Base-by-base conservation (phyloP, 2,329 filamentous ascomycete genomes). In the Diplodia seriata region DNA sequence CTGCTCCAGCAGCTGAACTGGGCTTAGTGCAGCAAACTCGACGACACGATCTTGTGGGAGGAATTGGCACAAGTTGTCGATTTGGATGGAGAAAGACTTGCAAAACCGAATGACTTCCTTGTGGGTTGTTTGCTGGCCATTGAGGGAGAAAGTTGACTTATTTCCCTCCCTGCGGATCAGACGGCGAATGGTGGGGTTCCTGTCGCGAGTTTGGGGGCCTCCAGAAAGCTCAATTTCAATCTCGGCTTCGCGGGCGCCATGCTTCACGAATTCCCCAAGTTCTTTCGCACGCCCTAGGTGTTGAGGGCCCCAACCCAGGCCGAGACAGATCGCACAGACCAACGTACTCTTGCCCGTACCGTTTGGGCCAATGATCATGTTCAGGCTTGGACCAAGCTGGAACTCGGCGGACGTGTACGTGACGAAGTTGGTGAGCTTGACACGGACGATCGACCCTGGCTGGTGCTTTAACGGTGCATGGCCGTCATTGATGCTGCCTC, bases 291-390 rank as follows among this genome's bases (percentile, higher is more conserved):
- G 90, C 18, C 94, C 95, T 18, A 99, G 85, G 74, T 94, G 88
- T 79, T 90, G 73, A 29, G 94, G 89, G 38, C 88, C 87, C 84
- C 91, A 97, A 57, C 95, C 95, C 31, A 99, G 82, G 2, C 95
- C 95, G 15, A 99, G 81, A 75, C 95, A 98, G 72, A 99, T 97
- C 54, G 95, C 95, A 80, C 95, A 99, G 53, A 99, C 94, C 31
- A 99, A 85, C 0, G 95, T 97, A 80, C 94, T 98, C 81, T 99
- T 99, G 67, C 95, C 95, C 0, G 95, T 98, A 40, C 95, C 95
- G 75, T 99, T 99, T n/a, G 95, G 95, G 0, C 95, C 95, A 73
- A 99, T 97, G 65, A 99, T 90, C 94, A 99, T 98, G 77, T 99
- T 99, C 75, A 99, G 80, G 76, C 92, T 94, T 0, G 95, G 94